A percentile compares a stretch with the other conserved stretches of the same genome.
phyloP scores from a whole-genome alignment of 2,329 filamentous ascomycete species.

The Ophiostoma sp. region DNA sequence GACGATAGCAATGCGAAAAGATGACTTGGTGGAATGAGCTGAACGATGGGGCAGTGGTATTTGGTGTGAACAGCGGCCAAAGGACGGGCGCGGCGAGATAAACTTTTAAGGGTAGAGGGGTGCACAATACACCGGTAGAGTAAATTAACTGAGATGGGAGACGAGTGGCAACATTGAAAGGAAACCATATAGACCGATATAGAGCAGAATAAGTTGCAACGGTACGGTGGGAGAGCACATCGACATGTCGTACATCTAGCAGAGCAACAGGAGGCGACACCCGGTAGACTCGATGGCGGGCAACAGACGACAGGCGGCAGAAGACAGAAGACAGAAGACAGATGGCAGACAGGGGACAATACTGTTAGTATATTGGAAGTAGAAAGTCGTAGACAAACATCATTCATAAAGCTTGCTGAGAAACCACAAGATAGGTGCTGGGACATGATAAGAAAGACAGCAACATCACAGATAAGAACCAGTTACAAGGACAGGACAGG shows the following conservation, averaged over 20 bases:
- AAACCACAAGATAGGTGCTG: not conserved
- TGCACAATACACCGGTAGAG: not conserved
- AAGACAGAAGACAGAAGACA: not conserved
- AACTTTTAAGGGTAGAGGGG: not conserved
- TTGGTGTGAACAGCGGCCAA: no score
- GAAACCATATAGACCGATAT: no score
- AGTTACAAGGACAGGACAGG: not conserved
- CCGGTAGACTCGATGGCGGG: not conserved
- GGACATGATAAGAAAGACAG: conserved; percentile 1
- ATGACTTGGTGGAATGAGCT: not conserved
- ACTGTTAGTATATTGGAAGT: conserved; percentile 2
- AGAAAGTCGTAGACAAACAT: conserved; percentile 12
- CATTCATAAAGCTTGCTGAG: conserved; percentile 6
- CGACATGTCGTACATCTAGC: not conserved
- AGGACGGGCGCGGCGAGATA: not conserved
- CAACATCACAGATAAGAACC: not conserved
- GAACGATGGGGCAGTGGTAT: not conserved
- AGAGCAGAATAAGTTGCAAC: no score
- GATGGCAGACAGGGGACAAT: not conserved
- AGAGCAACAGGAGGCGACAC: not conserved
- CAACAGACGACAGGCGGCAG: not conserved
- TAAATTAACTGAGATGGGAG: not conserved
- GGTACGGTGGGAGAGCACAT: no score
- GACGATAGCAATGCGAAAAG: not conserved
- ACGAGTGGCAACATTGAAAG: not conserved